Base-by-base conservation (phyloP, 192 early-diverging fungal species). In the Kappamyces sp. region DNA sequence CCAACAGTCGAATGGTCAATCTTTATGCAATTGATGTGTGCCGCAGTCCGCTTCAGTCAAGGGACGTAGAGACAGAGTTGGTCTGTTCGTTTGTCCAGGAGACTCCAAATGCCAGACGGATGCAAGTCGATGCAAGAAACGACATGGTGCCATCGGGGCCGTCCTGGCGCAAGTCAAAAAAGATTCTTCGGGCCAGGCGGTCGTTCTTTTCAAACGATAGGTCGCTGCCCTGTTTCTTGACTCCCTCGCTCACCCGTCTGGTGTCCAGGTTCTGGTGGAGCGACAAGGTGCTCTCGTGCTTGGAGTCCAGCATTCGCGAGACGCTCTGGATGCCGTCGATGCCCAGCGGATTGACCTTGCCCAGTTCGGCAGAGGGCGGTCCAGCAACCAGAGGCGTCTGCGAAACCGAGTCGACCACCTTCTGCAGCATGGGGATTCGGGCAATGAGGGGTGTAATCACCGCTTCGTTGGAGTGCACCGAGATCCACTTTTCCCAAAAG, bases 151-250 rank as follows among this genome's bases (percentile, higher is more conserved):
- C 85, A n/a, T 75, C 66, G 31, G 68, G 66, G 5, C 84, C 85
- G 29, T 84, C 77, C 58, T 81, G 81, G 1, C 83, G 81, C 57
- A 91, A 47, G 71, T 91, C 90, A 72, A 81, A 91, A 66, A 91
- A 91, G 72, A 90, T 71, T 3, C 77, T 64, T 4, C 85, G 71
- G 1, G 85, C 86, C 41, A 88, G 50, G 0, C 58, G 67, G 39
- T 84, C 81, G 55, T 91, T 78, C 31, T 71, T 58, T 29, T 85
- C 79, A 65, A 84, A 80, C 7, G 66, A 65, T 31, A 76, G 58
- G 14, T 79, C 72, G 7, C 39, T 43, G 47, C 2, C 50, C 55
- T 54, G 47, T 62, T 40, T 55, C 29, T 38, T 55, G 11, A 5
- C 12, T 7, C 7, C 5, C 6, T 5, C 29, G 9, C 48, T 49